These are phyloP conservation scores for Daedaleopsis sinensis DNA, from an alignment of 768 basidiomycete genomes.

Conservation along the genomic window DNA sequence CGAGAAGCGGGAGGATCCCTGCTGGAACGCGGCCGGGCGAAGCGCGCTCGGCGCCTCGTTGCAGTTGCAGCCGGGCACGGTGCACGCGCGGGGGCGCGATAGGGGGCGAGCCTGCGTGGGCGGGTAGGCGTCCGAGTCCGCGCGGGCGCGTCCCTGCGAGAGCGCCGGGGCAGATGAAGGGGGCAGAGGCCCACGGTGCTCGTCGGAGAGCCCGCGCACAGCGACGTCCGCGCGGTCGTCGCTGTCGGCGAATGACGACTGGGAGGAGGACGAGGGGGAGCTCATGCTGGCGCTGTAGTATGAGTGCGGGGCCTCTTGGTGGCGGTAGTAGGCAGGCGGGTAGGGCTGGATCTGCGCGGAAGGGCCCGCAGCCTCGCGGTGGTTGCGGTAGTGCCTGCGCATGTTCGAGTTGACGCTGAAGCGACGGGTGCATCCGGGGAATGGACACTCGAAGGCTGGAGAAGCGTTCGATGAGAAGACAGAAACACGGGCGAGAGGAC, in stretches of 20 bases:
- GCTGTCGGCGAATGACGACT: conserved; percentile 15
- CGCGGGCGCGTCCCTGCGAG: conserved; percentile 6
- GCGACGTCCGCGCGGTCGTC: conserved; percentile 8
- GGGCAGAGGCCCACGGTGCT: background rate
- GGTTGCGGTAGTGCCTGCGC: conserved; percentile 79
- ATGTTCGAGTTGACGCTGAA: conserved; percentile 89
- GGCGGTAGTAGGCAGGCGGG: background rate
- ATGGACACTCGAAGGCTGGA: conserved; percentile 74
- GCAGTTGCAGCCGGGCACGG: conserved; percentile 15
- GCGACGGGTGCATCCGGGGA: conserved; percentile 70
- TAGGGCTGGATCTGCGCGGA: background rate
- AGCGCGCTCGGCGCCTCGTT: conserved; percentile 12
- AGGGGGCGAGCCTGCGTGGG: conserved; percentile 1
- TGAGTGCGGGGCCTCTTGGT: background rate
- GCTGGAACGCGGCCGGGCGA: conserved; percentile 18
- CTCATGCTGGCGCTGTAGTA: background rate
- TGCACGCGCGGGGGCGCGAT: conserved; percentile 14
- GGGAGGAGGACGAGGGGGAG: conserved; percentile 10
- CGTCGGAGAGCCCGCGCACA: background rate
- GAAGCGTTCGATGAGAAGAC: background rate
- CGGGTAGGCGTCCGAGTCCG: conserved; percentile 11
- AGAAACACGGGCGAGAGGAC: background rate
- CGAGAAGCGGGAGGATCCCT: background rate
- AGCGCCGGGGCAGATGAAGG: background rate
- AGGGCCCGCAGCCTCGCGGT: conserved; percentile 29